phyloP scores from a whole-genome alignment of 441 rosid genomes.

The Flueggea neowawraea region DNA sequence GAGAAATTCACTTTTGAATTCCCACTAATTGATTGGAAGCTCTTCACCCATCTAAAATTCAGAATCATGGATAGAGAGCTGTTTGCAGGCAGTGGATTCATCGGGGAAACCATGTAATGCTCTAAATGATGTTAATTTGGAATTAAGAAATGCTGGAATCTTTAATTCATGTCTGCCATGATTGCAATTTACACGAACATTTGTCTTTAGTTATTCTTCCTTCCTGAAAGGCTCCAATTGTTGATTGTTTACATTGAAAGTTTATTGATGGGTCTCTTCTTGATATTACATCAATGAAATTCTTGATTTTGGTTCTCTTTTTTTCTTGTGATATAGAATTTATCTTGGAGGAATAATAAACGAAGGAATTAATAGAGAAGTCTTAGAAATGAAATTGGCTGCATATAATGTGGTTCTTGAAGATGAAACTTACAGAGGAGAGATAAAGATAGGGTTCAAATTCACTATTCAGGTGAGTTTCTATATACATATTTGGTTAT shows the following conservation, averaged over 20 bases:
- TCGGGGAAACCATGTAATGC: conserved; percentile 69
- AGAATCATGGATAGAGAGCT: conserved; percentile 63
- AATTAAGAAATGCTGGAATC: no score
- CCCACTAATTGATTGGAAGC: conserved; percentile 50
- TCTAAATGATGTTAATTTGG: neutral
- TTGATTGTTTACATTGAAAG: neutral
- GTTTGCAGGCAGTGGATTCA: conserved; percentile 53
- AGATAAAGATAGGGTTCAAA: conserved; percentile 57
- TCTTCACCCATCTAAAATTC: conserved; percentile 43
- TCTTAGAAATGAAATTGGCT: conserved; percentile 50
- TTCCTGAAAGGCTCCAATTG: neutral
- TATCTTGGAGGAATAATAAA: conserved; percentile 61
- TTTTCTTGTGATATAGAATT: conserved; percentile 33
- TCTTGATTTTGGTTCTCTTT: neutral
- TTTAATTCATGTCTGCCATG: neutral
- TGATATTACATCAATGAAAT: neutral
- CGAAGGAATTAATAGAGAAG: conserved; percentile 57
- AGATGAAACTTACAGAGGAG: conserved; percentile 68
- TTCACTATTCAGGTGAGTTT: conserved; percentile 42
- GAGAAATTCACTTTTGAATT: conserved; percentile 63
- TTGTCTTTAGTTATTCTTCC: neutral
- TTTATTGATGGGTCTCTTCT: neutral
- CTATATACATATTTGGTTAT: no score
- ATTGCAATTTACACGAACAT: neutral
- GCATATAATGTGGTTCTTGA: conserved; percentile 71